A percentile compares a stretch with the other conserved stretches of the same genome.
phyloP scores from a whole-genome alignment of 1,284 basidiomycete genomes.

The Peniophora sp. region DNA sequence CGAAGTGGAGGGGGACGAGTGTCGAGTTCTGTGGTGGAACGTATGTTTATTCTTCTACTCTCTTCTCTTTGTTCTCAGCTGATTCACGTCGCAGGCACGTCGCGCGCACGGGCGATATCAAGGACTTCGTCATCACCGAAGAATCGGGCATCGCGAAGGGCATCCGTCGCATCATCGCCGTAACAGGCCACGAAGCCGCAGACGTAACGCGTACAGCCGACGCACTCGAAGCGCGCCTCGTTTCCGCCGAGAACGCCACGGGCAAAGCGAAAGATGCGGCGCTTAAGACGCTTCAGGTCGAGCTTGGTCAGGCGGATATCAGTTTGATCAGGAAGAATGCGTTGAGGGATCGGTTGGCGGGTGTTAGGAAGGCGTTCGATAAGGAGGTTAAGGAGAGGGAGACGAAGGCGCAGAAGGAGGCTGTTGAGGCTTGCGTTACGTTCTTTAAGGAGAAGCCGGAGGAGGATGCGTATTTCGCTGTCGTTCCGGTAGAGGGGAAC shows the following conservation, averaged over 20 bases:
- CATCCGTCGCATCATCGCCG: slow-evolving; percentile 88
- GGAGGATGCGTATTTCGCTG: slow-evolving; percentile 60
- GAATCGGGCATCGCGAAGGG: slow-evolving; percentile 98
- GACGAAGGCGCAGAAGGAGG: slow-evolving; percentile 74
- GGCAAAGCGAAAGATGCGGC: slow-evolving; percentile 82
- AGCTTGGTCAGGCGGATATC: slow-evolving; percentile 87
- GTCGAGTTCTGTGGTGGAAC: slow-evolving; percentile 99
- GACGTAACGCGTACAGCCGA: slow-evolving; percentile 71
- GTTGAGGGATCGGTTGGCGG: slow-evolving; percentile 69
- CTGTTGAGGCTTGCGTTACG: slow-evolving; percentile 58
- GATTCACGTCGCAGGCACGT: slow-evolving; percentile 61
- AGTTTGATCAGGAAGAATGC: slow-evolving; percentile 79
- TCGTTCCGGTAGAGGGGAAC: slow-evolving; percentile 73
- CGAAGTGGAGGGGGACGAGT: slow-evolving; percentile 73
- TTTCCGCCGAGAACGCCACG: slow-evolving; percentile 53
- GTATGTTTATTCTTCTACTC: slow-evolving; percentile 37
- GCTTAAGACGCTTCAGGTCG: slow-evolving; percentile 76
- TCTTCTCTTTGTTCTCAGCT: slow-evolving; percentile 1
- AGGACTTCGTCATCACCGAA: slow-evolving; percentile 90
- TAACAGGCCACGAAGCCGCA: slow-evolving; percentile 91
- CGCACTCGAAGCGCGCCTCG: slow-evolving; percentile 58
- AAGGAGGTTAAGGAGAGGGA: slow-evolving; percentile 83
- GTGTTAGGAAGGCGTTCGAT: slow-evolving; percentile 77
- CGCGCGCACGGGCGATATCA: slow-evolving; percentile 91
- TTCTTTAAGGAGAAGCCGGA: slow-evolving; percentile 77